These are phyloP conservation scores for Kluyveromyces siamensis DNA, from an alignment of 805 yeast genomes.

Conservation along the genomic window DNA sequence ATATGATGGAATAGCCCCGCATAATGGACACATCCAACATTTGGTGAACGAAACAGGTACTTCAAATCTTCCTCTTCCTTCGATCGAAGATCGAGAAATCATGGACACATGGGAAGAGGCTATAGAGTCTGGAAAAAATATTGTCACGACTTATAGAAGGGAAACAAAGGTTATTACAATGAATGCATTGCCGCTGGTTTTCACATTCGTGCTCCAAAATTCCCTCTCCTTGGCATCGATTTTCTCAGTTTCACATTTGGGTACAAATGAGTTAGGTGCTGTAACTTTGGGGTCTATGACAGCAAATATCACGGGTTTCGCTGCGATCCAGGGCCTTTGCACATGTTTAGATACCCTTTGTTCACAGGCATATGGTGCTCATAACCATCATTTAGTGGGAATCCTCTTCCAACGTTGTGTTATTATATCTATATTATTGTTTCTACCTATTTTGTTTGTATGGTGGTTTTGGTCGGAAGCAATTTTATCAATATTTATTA, in stretches of 20 bases:
- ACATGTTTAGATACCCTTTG: slow-evolving; percentile 71
- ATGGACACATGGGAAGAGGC: slow-evolving; percentile 25
- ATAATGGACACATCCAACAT: not conserved
- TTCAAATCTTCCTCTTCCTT: not conserved
- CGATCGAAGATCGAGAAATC: slow-evolving; percentile 12
- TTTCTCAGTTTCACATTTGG: slow-evolving; percentile 67
- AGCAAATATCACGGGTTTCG: slow-evolving; percentile 66
- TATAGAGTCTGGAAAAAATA: slow-evolving; percentile 21
- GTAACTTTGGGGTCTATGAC: slow-evolving; percentile 71
- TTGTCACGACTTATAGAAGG: slow-evolving; percentile 29
- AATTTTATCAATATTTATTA: slow-evolving; percentile 36
- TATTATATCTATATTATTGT: slow-evolving; percentile 44
- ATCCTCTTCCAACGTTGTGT: slow-evolving; percentile 61
- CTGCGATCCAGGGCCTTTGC: slow-evolving; percentile 69
- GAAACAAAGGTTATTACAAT: slow-evolving; percentile 34
- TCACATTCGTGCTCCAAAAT: slow-evolving; percentile 62
- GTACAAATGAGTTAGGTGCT: slow-evolving; percentile 64
- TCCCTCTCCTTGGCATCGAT: slow-evolving; percentile 70
- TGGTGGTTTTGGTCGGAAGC: slow-evolving; percentile 54
- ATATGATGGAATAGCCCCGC: slow-evolving; percentile 1
- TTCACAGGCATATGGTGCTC: slow-evolving; percentile 70
- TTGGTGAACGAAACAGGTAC: not conserved
- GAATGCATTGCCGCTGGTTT: slow-evolving; percentile 52
- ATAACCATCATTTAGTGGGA: slow-evolving; percentile 57
- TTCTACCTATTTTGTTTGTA: slow-evolving; percentile 45